These are phyloP conservation scores for Cyberlindnera mrakii DNA, from an alignment of 805 yeast genomes.

Conservation along the genomic window DNA sequence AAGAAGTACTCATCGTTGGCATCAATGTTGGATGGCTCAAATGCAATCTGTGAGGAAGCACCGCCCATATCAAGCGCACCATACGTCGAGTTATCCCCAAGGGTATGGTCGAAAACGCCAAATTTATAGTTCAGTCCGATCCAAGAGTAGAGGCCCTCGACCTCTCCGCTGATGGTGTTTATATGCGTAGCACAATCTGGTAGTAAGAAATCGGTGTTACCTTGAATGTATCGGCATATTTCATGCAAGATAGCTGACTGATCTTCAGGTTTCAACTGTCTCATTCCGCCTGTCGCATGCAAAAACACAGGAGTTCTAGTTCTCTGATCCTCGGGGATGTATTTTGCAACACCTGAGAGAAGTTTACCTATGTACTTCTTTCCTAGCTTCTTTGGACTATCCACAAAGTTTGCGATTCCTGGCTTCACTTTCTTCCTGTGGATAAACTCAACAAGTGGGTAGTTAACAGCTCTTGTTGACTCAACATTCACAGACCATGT, in stretches of 20 bases:
- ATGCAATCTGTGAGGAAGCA: constrained; percentile 78
- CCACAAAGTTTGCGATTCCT: constrained; percentile 47
- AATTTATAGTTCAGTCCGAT: constrained; percentile 51
- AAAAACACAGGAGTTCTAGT: constrained; percentile 59
- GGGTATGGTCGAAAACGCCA: constrained; percentile 33
- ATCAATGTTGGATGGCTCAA: constrained; percentile 41
- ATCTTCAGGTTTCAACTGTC: constrained; percentile 47
- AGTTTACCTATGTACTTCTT: constrained; percentile 44
- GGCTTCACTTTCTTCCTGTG: constrained; percentile 35
- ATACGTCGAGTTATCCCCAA: constrained; percentile 37
- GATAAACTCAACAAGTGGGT: constrained; percentile 13
- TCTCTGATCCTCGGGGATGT: constrained; percentile 57
- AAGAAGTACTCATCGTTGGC: constrained; percentile 38
- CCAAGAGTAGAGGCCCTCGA: constrained; percentile 68
- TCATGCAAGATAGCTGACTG: constrained; percentile 39
- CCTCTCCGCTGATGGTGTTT: constrained; percentile 55
- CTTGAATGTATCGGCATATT: constrained; percentile 44
- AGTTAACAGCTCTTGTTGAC: neutral
- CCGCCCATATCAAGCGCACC: constrained; percentile 99
- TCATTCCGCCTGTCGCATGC: constrained; percentile 68
- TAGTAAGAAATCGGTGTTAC: constrained; percentile 43
- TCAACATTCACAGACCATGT: constrained; percentile 2
- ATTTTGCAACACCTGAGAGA: constrained; percentile 39
- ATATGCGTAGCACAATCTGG: constrained; percentile 60
- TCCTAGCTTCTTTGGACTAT: constrained; percentile 44